phyloP scores from a whole-genome alignment of 179 eudicot species.

The Amaranthus tricolor region DNA sequence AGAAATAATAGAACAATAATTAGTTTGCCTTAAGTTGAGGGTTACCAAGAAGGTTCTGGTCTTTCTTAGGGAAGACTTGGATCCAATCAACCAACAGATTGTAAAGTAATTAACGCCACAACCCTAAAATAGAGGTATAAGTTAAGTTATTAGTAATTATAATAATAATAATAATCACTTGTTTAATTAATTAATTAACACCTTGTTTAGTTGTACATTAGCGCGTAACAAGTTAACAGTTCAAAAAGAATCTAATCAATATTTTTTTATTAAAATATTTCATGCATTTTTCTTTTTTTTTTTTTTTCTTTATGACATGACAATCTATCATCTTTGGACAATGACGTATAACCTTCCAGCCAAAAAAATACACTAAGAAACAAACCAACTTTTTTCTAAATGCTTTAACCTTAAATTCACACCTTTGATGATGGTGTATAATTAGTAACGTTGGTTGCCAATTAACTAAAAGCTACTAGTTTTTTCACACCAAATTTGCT shows the following conservation, averaged over 20 bases:
- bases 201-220: conserved; percentile 5
- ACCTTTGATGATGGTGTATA: too few species aligned
- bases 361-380: neutral
- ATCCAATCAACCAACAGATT: conserved; percentile 27
- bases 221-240: conserved; percentile 14
- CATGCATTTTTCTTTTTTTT: neutral
- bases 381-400: neutral
- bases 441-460: neutral
- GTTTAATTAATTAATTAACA: neutral
- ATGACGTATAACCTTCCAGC: conserved; percentile 23
- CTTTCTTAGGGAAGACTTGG: conserved; percentile 6
- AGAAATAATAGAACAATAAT: conserved; percentile 7
- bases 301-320: too few species aligned
- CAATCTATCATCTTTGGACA: conserved; percentile 1
- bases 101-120: neutral
- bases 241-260: conserved; percentile 25
- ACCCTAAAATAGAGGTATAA: neutral
- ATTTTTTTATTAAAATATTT: neutral
- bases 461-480: neutral
- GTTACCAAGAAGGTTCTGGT: conserved; percentile 22
- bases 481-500: neutral
- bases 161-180: too few species aligned
- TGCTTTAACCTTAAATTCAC: neutral
- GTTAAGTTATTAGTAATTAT: too few species aligned
- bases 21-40: neutral